These are phyloP conservation scores for Melampsora abietis-canadensis DNA, from an alignment of 1,284 basidiomycete species.

Conservation along the genomic window DNA sequence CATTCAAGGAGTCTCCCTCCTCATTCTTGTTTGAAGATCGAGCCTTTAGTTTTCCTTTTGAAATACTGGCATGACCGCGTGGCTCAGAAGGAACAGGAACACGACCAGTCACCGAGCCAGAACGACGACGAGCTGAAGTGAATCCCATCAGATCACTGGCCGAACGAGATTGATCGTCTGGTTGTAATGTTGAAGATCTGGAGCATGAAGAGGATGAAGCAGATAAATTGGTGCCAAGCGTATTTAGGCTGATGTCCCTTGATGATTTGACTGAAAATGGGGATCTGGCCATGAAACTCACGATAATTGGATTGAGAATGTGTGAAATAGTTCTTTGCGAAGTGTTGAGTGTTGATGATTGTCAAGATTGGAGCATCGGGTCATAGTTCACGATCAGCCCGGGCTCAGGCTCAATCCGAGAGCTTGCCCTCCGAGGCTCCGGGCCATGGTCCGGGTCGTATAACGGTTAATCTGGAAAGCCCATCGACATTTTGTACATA, in stretches of 20 bases:
- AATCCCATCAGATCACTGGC: neutral
- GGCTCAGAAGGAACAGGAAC: neutral
- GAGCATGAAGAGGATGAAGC: neutral
- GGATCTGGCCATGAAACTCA: neutral
- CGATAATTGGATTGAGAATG: too few species aligned
- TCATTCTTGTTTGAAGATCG: slow-evolving; percentile 12
- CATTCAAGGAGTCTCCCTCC: neutral
- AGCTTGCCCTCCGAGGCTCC: too few species aligned
- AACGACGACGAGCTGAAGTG: neutral
- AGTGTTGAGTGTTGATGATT: too few species aligned
- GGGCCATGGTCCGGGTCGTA: too few species aligned
- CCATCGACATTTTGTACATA: too few species aligned
- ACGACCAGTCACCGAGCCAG: neutral
- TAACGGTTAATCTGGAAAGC: too few species aligned
- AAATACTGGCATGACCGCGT: neutral
- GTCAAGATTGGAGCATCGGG: too few species aligned
- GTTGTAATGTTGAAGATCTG: neutral
- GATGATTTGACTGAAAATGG: neutral
- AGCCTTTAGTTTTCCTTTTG: slow-evolving; percentile 30
- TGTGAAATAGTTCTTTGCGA: too few species aligned
- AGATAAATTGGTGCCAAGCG: neutral
- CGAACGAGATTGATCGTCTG: slow-evolving; percentile 1
- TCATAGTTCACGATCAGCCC: too few species aligned
- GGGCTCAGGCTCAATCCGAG: too few species aligned
- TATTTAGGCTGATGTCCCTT: neutral